These are phyloP conservation scores for Echinosophora koreensis DNA, from an alignment of 306 rosid species.

Conservation along the genomic window DNA sequence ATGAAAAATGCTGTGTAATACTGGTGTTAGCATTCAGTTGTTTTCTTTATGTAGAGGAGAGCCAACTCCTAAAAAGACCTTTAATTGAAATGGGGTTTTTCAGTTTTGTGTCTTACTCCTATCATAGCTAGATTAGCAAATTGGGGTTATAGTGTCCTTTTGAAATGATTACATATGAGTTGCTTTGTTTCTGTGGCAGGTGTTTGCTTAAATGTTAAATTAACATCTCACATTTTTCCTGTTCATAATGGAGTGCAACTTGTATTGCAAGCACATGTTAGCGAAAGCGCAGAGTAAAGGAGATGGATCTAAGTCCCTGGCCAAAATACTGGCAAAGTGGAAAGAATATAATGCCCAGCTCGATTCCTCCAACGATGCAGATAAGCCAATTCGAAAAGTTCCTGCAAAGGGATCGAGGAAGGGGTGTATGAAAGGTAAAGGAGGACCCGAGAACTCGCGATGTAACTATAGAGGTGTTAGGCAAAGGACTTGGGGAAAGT, in stretches of 20 bases:
- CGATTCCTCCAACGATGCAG: slow-evolving; percentile 57
- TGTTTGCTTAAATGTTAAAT: slow-evolving; percentile 15
- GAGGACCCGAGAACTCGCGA: slow-evolving; percentile 90
- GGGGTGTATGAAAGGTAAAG: slow-evolving; percentile 96
- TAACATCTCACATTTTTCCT: slow-evolving; percentile 24
- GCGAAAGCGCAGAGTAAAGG: slow-evolving; percentile 53
- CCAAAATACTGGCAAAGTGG: slow-evolving; percentile 72
- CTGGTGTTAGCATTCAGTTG: neutral
- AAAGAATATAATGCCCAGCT: slow-evolving; percentile 69
- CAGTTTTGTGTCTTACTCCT: neutral
- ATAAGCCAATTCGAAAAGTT: slow-evolving; percentile 63
- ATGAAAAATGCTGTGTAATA: neutral
- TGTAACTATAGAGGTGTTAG: slow-evolving; percentile 92
- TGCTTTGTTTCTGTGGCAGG: slow-evolving; percentile 51
- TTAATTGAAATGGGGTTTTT: neutral
- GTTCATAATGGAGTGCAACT: slow-evolving; percentile 46
- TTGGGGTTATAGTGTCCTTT: neutral
- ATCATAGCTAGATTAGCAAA: neutral
- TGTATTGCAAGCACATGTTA: slow-evolving; percentile 66
- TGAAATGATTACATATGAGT: slow-evolving; percentile 6
- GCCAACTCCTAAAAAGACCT: neutral
- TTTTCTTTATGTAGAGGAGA: neutral
- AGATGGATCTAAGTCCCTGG: slow-evolving; percentile 74
- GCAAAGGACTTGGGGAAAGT: slow-evolving; percentile 96
- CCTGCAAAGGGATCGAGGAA: slow-evolving; percentile 93